Base-by-base conservation (phyloP, 345 rosid genomes). In the Carallia pectinifolia region DNA sequence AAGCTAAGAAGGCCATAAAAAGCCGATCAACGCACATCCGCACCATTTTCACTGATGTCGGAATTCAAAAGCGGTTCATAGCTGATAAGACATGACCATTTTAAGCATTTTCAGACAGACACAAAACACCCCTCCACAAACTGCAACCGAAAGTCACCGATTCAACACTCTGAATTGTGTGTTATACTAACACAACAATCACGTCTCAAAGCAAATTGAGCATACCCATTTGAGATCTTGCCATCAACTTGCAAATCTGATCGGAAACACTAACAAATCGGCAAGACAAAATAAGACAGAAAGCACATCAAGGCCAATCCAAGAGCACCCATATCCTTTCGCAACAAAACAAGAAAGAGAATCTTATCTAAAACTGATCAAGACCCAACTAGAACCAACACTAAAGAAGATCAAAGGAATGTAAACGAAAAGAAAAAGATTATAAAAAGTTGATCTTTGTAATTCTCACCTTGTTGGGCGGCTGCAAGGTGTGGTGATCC, bases 401-500 rank as follows among this genome's bases (percentile, higher is more conserved):
- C 52, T 50, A 8, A 16, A 6, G 18, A 56, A 15, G 5, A 66
- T 17, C 19, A 23, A 10, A 6, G 29, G 29, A 9, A 38, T 54
- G 27, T 12, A 36, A 6, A 19, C 23, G 23, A 65, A 1, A 1
- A 53, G 5, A 6, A 1, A 23, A 16, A 36, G 4, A 36, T 6
- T 36, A 61, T 19, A 61, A 36, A 6, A 34, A 55, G n/a, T 4
- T 18, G 50, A 38, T 37, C 36, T 17, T 13, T 12, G 17, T 12
- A 12, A 44, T 30, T 1, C 76, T 53, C 33, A 87, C 90, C 90
- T 80, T 79, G 88, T 9, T 77, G 82, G 36, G 87, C 83, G 62
- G 83, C 4, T 7, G 85, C 87, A 63, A 87, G 87, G 64, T 68
- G 76, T 78, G 85, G 58, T 81, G 83, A 85, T 87, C 86, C 77